These are phyloP conservation scores for Cerioporus squamosus DNA, from an alignment of 1,284 basidiomycete species.

Conservation along the genomic window DNA sequence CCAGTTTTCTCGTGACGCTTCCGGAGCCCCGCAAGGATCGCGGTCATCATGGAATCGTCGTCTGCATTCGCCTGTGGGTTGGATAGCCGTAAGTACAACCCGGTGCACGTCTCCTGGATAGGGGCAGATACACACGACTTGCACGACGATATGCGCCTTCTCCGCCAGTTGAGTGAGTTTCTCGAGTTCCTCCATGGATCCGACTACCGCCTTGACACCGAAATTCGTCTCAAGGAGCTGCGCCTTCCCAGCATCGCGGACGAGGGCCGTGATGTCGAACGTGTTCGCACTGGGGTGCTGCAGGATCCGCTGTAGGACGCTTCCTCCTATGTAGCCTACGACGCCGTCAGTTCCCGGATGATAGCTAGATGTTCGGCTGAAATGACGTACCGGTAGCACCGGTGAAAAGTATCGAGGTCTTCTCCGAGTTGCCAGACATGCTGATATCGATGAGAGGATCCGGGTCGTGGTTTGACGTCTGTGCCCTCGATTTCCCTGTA, in stretches of 20 bases:
- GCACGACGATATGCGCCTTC: slow-evolving; percentile 27
- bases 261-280: slow-evolving; percentile 30
- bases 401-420: slow-evolving; percentile 18
- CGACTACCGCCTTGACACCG: slow-evolving; percentile 28
- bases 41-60: slow-evolving; percentile 21
- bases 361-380: no score
- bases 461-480: no score
- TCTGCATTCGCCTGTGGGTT: slow-evolving; percentile 43
- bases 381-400: slow-evolving; percentile 18
- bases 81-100: neutral
- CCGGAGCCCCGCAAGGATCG: slow-evolving; percentile 18
- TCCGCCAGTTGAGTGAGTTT: slow-evolving; percentile 17
- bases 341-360: neutral
- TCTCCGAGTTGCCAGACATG: neutral
- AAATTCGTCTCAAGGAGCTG: slow-evolving; percentile 21
- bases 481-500: no score
- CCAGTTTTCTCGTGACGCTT: slow-evolving; percentile 9
- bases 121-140: slow-evolving; percentile 3
- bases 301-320: slow-evolving; percentile 28
- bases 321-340: slow-evolving; percentile 33
- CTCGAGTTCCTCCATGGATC: slow-evolving; percentile 24
- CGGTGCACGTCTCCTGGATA: neutral
- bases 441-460: no score
- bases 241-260: slow-evolving; percentile 29
- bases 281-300: slow-evolving; percentile 19